Conservation (phyloP, 257 asterid genomes). For the Pogostemon cablin region DNA sequence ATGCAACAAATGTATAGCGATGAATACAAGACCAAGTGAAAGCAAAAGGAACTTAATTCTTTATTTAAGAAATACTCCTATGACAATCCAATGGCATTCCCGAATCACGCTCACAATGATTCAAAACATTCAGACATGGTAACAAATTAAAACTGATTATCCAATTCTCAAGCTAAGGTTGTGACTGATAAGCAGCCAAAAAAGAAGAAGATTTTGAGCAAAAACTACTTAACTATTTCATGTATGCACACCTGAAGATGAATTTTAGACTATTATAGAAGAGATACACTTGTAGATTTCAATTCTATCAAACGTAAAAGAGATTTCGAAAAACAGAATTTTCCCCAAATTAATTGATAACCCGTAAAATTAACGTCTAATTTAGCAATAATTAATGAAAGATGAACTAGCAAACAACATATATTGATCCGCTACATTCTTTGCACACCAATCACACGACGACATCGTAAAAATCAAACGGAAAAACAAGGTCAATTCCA, state of each 20-base stretch:
- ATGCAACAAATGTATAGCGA: no score
- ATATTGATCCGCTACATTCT: background rate
- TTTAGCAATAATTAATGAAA: constrained; percentile 8
- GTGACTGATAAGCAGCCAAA: background rate
- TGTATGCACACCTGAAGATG: background rate
- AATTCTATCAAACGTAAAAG: constrained; percentile 19
- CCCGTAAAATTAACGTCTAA: constrained; percentile 9
- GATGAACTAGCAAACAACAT: background rate
- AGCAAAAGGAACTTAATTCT: constrained; percentile 33
- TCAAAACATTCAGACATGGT: constrained; percentile 20
- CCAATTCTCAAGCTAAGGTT: constrained; percentile 10
- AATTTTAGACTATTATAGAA: background rate
- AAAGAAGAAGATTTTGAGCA: background rate
- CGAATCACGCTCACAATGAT: constrained; percentile 31
- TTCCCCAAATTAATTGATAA: constrained; percentile 26
- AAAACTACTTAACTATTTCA: background rate
- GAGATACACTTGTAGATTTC: background rate
- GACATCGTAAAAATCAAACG: background rate
- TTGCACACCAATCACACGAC: constrained; percentile 6
- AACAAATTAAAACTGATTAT: background rate
- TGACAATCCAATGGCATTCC: constrained; percentile 13
- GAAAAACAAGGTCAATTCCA: constrained; percentile 19
- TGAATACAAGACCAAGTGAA: background rate
- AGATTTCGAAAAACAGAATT: constrained; percentile 2
- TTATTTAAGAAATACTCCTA: constrained; percentile 29